phyloP scores from a whole-genome alignment of 2,329 filamentous ascomycete genomes.

The Ascosphaera acerosa region DNA sequence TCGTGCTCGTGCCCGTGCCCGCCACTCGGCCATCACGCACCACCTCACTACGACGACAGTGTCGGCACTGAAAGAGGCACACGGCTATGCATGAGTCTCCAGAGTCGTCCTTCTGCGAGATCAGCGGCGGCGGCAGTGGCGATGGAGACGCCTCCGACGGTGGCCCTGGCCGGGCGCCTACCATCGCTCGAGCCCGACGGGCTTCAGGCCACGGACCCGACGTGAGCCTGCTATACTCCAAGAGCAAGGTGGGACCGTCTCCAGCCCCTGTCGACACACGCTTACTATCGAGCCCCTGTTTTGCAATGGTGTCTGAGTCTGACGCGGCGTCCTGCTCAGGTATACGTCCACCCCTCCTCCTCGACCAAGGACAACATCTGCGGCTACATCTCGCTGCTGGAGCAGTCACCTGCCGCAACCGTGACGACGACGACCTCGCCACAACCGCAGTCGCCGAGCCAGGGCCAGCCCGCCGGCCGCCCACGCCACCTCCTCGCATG shows the following conservation, averaged over 20 bases:
- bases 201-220: no score
- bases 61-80: no score
- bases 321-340: constrained; percentile 24
- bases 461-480: constrained; percentile 18
- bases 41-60: no score
- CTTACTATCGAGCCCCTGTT: not conserved
- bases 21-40: no score
- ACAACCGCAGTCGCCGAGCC: constrained; percentile 19
- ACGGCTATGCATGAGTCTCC: no score
- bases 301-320: not conserved
- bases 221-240: constrained; percentile 82
- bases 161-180: no score
- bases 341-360: constrained; percentile 86
- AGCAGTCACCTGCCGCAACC: constrained; percentile 42
- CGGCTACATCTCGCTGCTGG: constrained; percentile 75
- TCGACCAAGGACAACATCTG: constrained; percentile 89
- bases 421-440: constrained; percentile 9
- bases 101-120: constrained; percentile 59
- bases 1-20: no score
- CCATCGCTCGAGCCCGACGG: no score
- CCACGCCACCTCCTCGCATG: constrained; percentile 71
- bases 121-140: constrained; percentile 73
- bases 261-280: not conserved
- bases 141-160: no score
- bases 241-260: constrained; percentile 54